Base-by-base conservation (phyloP, 2,329 filamentous ascomycete genomes). In the Fusarium luffae region DNA sequence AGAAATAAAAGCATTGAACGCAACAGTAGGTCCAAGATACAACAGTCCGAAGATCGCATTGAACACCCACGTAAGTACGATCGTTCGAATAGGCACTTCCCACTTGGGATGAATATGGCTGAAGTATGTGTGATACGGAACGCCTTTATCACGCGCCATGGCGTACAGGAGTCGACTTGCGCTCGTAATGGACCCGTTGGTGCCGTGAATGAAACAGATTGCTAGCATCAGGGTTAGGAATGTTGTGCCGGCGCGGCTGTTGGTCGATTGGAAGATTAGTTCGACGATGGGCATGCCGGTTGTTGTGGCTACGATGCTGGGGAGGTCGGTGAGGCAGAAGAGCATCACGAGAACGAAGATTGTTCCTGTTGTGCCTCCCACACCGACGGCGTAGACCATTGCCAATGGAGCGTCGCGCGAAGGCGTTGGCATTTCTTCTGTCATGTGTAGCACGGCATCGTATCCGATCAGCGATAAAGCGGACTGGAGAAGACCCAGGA, bases 201-300 rank as follows among this genome's bases (percentile, higher is more conserved):
- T 83, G 18, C 83, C 83, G 28, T 83, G 82, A 43, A 84, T 76
- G 48, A 85, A 84, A 64, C 82, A 84, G 0, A 84, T 71, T 1
- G 76, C 77, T 1, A 84, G 67, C 71, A 82, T 79, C 23, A 84
- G 71, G 19, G 79, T 79, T 12, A 85, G 52, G 5, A 85, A 69
- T 12, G 81, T 81, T 1, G 82, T 78, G 1, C 76, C 82, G 0
- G 77, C 79, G 2, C 79, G 77, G 28, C 74, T 82, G 2, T 77
- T 74, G 0, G 82, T 84, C 0, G 78, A 79, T 58, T 83, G 82
- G 9, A 81, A 75, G 56, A 84, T 79, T 7, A 85, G 74, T 44
- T 85, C 82, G 37, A 82, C 75, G 52, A 85, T 82, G 6, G 84
- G 82, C 76, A 85, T 81, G 4, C 81, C 80, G 0, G 83, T 84